Conservation (phyloP, 1,284 basidiomycete species). For the Sparassis latifolia region DNA sequence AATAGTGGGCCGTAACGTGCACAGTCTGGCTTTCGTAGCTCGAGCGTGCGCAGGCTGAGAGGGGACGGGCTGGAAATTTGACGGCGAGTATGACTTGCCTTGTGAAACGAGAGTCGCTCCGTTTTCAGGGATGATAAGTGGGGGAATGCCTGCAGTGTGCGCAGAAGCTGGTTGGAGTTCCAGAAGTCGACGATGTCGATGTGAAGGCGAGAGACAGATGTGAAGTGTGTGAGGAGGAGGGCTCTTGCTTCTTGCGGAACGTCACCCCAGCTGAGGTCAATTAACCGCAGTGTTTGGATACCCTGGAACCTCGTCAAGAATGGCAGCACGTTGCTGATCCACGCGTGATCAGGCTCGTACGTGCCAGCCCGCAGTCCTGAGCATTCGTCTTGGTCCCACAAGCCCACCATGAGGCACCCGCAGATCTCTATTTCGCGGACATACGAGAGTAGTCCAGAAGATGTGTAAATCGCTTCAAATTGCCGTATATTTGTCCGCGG, state of each 20-base stretch:
- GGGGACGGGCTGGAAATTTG: not conserved
- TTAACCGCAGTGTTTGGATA: slow-evolving; percentile 1
- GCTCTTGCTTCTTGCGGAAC: not conserved
- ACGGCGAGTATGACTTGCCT: slow-evolving; percentile 1
- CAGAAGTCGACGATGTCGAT: slow-evolving; percentile 6
- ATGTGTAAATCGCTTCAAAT: not conserved
- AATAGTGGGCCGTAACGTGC: slow-evolving; percentile 5
- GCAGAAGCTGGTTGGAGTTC: slow-evolving; percentile 8
- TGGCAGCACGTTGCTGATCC: slow-evolving; percentile 1
- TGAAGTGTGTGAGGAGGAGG: slow-evolving; percentile 5
- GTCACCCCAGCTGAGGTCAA: slow-evolving; percentile 9
- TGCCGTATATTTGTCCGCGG: not conserved
- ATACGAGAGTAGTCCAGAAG: not conserved
- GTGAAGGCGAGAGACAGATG: not conserved
- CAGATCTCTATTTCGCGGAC: slow-evolving; percentile 3
- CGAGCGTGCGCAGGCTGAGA: slow-evolving; percentile 1
- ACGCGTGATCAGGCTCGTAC: slow-evolving; percentile 2
- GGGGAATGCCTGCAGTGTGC: slow-evolving; percentile 4
- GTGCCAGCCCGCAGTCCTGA: not conserved
- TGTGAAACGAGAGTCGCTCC: slow-evolving; percentile 5
- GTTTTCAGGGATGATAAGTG: slow-evolving; percentile 1
- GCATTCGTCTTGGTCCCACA: not conserved
- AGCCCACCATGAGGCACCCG: slow-evolving; percentile 1
- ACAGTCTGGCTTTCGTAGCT: slow-evolving; percentile 4
- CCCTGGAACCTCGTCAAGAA: not conserved